A percentile compares a stretch with the other conserved stretches of the same genome.
Evolutionary conservation across 441 rosid species (phyloP).

Genomic region (California macrophylla): DNA sequence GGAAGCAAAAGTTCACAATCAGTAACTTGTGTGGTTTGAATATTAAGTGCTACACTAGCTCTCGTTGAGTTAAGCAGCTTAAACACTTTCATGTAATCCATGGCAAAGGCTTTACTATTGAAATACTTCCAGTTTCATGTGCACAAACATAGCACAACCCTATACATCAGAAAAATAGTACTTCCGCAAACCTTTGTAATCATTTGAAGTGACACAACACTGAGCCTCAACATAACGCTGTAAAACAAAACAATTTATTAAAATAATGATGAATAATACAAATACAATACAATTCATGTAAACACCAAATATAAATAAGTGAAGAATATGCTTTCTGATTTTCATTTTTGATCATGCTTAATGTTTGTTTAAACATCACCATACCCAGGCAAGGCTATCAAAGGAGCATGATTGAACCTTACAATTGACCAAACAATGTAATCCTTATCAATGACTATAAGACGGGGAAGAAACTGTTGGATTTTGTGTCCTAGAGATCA

Average conservation of each 20-base stretch:
- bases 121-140: background rate
- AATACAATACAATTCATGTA: slow-evolving; percentile 4
- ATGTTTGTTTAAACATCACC: background rate
- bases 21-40: slow-evolving; percentile 6
- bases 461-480: too few relatives aligned
- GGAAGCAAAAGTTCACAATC: slow-evolving; percentile 9
- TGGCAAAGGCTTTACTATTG: background rate
- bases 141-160: slow-evolving; percentile 1
- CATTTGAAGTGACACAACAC: slow-evolving; percentile 82
- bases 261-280: slow-evolving; percentile 5
- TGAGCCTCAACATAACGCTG: slow-evolving; percentile 97
- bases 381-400: background rate
- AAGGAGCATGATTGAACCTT: too few relatives aligned
- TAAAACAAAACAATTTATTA: slow-evolving; percentile 22
- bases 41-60: background rate
- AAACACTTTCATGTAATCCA: background rate
- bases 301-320: background rate
- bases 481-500: too few relatives aligned
- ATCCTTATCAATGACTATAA: too few relatives aligned
- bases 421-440: too few relatives aligned
- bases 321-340: background rate
- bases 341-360: background rate
- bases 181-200: slow-evolving; percentile 58
- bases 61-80: background rate
- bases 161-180: slow-evolving; percentile 8